A percentile compares a stretch with the other conserved stretches of the same genome.
Conservation (phyloP, 2,329 filamentous ascomycete genomes). For the Botrytis sinoallii region DNA sequence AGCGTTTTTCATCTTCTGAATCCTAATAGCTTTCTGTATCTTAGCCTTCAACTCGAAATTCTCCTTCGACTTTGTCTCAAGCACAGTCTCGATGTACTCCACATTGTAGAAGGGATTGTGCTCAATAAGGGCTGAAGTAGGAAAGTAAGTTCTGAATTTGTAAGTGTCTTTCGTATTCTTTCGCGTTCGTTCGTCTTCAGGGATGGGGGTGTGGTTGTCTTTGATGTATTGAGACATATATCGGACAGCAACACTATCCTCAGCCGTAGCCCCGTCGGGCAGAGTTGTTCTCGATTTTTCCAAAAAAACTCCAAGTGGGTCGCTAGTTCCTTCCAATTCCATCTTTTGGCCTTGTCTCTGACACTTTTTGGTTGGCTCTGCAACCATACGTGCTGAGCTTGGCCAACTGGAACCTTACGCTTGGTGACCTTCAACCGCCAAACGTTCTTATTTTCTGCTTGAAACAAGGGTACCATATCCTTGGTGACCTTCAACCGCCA, state of each 20-base stretch:
- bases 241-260: background rate
- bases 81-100: background rate
- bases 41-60: background rate
- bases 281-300: too few relatives aligned
- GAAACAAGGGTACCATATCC: too few relatives aligned
- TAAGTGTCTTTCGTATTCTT: background rate
- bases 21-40: background rate
- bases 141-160: background rate
- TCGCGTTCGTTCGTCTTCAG: background rate
- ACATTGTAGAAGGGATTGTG: background rate
- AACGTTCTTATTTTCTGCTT: too few relatives aligned
- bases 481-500: too few relatives aligned
- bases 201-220: too few relatives aligned
- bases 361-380: background rate
- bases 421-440: background rate
- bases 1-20: background rate
- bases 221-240: background rate
- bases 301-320: background rate
- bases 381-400: background rate
- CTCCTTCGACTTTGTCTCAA: background rate
- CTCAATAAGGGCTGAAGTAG: background rate
- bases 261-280: fast-evolving
- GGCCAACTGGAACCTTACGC: background rate
- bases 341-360: fast-evolving
- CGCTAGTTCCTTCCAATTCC: too few relatives aligned